Base-by-base conservation (phyloP, 2,329 filamentous ascomycete species). In the Xylariaceae sp. region DNA sequence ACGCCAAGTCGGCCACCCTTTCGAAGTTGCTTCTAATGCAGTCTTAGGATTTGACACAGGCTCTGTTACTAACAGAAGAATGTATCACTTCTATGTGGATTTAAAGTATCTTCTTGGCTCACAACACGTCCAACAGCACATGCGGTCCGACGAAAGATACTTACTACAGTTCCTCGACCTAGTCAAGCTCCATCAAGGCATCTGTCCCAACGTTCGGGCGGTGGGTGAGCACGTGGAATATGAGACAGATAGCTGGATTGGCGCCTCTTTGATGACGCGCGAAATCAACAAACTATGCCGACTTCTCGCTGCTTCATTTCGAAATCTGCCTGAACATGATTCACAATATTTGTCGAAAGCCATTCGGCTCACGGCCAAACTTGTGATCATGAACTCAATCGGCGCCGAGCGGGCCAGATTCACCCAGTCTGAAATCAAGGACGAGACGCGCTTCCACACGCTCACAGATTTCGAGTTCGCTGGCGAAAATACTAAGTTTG, bases 31-130 rank as follows among this genome's bases (percentile, higher is more conserved):
- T 45, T 85, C 88, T 0, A 85, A 83, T 56, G 92, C 90, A 2
- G 90, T 90, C 1, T 74, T 98, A 38, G 89, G 90, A 0, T 95
- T 97, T 59, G 93, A 98, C 64, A 86, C 89, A 25, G 93, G 93
- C 1, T 93, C 92, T 1, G 89, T 97, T 14, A 95, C 91, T 0
- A 98, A 98, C 64, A 78, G 93, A 38, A 82, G 93, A 25, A 90
- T 98, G 76, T 96, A 96, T 61, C 93, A 97, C 66, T 98, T 98
- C 72, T 98, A 97, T 69, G 79, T 91, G 48, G 93, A 98, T 64
- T 75, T 97, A 55, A 89, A 90, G 58, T 95, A 93, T 66, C 80
- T 98, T 1, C 88, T 97, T 52, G 82, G 86, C 34, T 94, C 91
- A 0, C 82, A 88, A 22, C 88, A 94, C 63, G 90, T 97, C 2